A percentile compares a stretch with the other conserved stretches of the same genome.
phyloP scores from a whole-genome alignment of 768 basidiomycete genomes.

The Leccinum rimulosum region DNA sequence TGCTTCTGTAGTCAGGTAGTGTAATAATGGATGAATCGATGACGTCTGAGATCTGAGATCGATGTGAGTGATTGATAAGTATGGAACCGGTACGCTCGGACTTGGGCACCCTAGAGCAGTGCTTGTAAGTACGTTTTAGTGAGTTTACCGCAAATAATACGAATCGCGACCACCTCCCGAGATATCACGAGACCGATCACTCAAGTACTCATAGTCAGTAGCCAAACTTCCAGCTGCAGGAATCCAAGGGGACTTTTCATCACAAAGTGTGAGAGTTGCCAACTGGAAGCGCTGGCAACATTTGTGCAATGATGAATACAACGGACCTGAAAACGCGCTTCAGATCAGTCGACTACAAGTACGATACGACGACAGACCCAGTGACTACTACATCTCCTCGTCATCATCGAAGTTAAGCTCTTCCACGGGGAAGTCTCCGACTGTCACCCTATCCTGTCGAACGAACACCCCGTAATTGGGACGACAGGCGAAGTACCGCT shows the following conservation, averaged over 20 bases:
- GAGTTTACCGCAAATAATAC: neutral
- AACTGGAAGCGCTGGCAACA: too few relatives aligned
- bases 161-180: neutral
- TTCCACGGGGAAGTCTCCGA: slow-evolving; percentile 86
- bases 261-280: too few relatives aligned
- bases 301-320: too few relatives aligned
- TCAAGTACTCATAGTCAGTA: too few relatives aligned
- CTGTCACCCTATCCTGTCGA: slow-evolving; percentile 71
- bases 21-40: neutral
- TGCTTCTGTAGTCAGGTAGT: neutral
- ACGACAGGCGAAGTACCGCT: slow-evolving; percentile 79
- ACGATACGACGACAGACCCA: neutral
- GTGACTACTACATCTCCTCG: slow-evolving; percentile 59
- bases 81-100: neutral
- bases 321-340: neutral
- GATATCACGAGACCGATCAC: too few relatives aligned
- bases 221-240: too few relatives aligned
- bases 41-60: neutral
- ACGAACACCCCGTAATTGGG: slow-evolving; percentile 85
- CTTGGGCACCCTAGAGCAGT: too few relatives aligned
- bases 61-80: neutral
- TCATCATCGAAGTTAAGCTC: slow-evolving; percentile 75
- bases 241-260: too few relatives aligned
- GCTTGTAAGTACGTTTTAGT: too few relatives aligned
- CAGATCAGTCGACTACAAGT: neutral